Conservation (phyloP, 2,329 filamentous ascomycete species). For the Colletotrichum sp. region DNA sequence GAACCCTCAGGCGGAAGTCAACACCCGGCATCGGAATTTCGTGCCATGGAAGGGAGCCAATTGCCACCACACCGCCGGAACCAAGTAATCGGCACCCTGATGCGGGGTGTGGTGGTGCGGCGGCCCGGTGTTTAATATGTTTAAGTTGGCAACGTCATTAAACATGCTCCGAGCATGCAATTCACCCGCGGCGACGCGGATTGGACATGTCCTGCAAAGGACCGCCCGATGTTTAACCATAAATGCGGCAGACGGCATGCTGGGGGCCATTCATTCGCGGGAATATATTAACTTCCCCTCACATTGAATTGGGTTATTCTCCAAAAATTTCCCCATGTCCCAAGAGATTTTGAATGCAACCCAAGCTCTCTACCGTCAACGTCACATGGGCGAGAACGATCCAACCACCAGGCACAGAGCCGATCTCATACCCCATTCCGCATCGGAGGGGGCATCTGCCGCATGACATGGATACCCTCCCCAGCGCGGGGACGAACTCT, state of each 20-base stretch:
- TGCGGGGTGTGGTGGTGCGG: slow-evolving; percentile 10
- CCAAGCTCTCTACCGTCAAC: neutral
- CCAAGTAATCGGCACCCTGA: neutral
- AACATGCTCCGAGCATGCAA: neutral
- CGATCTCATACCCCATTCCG: neutral
- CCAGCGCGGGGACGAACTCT: neutral
- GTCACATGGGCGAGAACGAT: neutral
- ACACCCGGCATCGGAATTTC: neutral
- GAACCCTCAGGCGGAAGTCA: neutral
- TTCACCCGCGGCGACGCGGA: neutral
- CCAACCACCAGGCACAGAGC: neutral
- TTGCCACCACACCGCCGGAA: neutral
- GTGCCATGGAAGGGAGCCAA: neutral
- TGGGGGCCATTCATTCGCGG: neutral
- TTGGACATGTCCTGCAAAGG: neutral
- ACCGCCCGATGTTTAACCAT: neutral
- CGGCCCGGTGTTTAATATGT: neutral
- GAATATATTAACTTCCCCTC: slow-evolving; percentile 1
- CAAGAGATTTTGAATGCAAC: slow-evolving; percentile 16
- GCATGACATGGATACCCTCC: neutral
- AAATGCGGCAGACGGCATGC: neutral
- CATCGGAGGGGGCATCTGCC: neutral
- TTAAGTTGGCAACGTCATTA: slow-evolving; percentile 3
- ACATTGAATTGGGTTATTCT: neutral
- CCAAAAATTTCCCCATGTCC: neutral